Evolutionary conservation across 108 stramenopile genomes (phyloP), one percentile per base, ranked within the genome.

Genomic region (Skeletonema menzelii): DNA sequence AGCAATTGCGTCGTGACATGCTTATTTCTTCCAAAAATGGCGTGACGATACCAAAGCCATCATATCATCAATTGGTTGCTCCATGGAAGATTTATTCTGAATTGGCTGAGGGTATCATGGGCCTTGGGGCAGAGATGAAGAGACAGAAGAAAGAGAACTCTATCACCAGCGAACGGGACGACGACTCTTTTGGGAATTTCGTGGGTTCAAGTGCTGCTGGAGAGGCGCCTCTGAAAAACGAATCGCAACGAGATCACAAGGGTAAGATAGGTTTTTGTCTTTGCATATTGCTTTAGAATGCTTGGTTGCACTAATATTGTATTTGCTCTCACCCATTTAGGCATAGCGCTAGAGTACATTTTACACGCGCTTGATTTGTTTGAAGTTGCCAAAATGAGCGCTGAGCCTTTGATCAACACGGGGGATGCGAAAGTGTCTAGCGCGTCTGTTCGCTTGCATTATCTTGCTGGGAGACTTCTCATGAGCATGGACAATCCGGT

Each of bases 381-480:
- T 31, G 82, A 88, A n/a, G 53, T 58, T 15, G 84, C 49, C 40
- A 72, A 69, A 60, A 73, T 62, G 44, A 58, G 58, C 49, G 47
- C 72, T 28, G 32, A 64, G 11, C 77, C 66, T 53, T 59, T 27
- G 32, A 57, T 27, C 27, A 74, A 7, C 30, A 46, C 12, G 12
- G 69, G 58, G 13, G 57, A 69, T 17, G 17, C 46, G 1, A 12
- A 30, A 22, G n/a, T 26, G 17, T 37, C 67, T 14, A 68, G 44
- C 35, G 49, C 72, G 28, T 70, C 82, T 27, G 85, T 89, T 19
- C 78, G 93, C 13, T 63, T 92, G 61, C 78, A 91, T 46, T 95
- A 92, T 64, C 82, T 92, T n/a, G 89, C 90, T 11, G 93, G 86
- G 24, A 81, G 87, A 26, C 87, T 89, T 37, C 73, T 92, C 12